A percentile compares a stretch with the other conserved stretches of the same genome.
These are phyloP conservation scores for Plectosphaerella cucumerina DNA, from an alignment of 2,329 filamentous ascomycete genomes.

Conservation along the genomic window DNA sequence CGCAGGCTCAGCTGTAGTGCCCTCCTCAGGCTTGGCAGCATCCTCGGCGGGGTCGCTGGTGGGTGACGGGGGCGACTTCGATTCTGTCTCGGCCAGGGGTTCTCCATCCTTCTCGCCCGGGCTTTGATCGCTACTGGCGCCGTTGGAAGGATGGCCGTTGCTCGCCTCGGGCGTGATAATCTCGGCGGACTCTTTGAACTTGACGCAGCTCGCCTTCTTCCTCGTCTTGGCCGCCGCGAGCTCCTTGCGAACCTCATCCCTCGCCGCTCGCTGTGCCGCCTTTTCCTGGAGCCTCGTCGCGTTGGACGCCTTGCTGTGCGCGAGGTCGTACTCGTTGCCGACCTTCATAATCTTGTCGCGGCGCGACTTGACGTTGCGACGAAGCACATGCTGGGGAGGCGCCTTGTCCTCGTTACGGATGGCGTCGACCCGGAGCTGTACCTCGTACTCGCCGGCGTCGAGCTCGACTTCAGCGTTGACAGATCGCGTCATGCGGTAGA, in stretches of 20 bases:
- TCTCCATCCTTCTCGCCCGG: background rate
- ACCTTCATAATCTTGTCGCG: slow-evolving; percentile 70
- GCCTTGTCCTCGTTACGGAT: slow-evolving; percentile 46
- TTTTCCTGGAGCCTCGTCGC: slow-evolving; percentile 30
- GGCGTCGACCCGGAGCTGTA: slow-evolving; percentile 72
- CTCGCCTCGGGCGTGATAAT: no score
- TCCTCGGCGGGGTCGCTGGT: no score
- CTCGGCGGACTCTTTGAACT: no score
- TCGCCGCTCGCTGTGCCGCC: slow-evolving; percentile 21
- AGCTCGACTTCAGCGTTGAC: slow-evolving; percentile 75
- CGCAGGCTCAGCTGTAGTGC: no score
- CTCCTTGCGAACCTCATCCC: background rate
- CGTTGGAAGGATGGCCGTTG: background rate
- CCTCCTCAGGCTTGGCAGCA: no score
- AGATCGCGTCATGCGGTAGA: slow-evolving; percentile 63
- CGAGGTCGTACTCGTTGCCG: slow-evolving; percentile 67
- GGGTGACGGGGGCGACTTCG: background rate
- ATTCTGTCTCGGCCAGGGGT: background rate
- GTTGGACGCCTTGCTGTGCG: slow-evolving; percentile 54
- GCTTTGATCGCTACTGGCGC: background rate
- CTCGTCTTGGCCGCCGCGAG: background rate
- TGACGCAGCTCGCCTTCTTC: slow-evolving; percentile 9
- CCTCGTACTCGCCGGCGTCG: slow-evolving; percentile 68
- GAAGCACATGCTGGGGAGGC: slow-evolving; percentile 63
- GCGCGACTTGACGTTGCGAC: slow-evolving; percentile 54